Evolutionary conservation across 31 red algal genomes (phyloP), one percentile per base, ranked within the genome.

Genomic region (Asparagopsis taxiformis): DNA sequence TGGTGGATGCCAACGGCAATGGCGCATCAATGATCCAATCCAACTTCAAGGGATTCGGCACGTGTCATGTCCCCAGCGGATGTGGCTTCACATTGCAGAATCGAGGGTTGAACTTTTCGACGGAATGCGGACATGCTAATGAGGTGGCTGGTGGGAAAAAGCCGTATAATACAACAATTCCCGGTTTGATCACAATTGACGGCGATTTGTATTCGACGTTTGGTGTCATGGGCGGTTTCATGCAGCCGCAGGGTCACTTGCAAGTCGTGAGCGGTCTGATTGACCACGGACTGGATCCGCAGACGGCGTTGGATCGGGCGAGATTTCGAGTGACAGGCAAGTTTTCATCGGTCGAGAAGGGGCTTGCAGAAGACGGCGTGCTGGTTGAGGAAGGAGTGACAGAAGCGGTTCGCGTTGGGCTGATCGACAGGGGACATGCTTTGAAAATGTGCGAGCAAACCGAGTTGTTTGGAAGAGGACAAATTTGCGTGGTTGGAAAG

Each of bases 181-280:
- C 94, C 33, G 89, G 59, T 17, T 17, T 98, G 62, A 35, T 68
- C 3, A 67, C 69, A 8, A 57, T n/a, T 23, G 46, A 31, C 44
- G 72, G 66, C 52, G 46, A 68, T 36, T 69, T 84, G 48, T 68
- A 23, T 69, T 57, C 76, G 16, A 69, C 72, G 1, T 91, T 86
- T 43, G 94, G 94, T 20, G 81, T 90, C 22, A 98, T 93, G 89
- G 94, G 94, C 23, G 83, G 82, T 24, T 89, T 90, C 48, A 93
- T 93, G 85, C 94, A 98, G 34, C 89, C 94, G 35, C 94, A 98
- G 70, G 94, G 85, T 6, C 94, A 98, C 48, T 33, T 90, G 34
- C 89, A 93, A 57, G 62, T 98, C 31, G 30, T 98, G 1, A 59
- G 71, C 38, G 55, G 70, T 16, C 31, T 98, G 62, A 10, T 93